A percentile compares a stretch with the other conserved stretches of the same genome.
Evolutionary conservation across 345 rosid genomes (phyloP).

Genomic region (Lumnitzera racemosa): DNA sequence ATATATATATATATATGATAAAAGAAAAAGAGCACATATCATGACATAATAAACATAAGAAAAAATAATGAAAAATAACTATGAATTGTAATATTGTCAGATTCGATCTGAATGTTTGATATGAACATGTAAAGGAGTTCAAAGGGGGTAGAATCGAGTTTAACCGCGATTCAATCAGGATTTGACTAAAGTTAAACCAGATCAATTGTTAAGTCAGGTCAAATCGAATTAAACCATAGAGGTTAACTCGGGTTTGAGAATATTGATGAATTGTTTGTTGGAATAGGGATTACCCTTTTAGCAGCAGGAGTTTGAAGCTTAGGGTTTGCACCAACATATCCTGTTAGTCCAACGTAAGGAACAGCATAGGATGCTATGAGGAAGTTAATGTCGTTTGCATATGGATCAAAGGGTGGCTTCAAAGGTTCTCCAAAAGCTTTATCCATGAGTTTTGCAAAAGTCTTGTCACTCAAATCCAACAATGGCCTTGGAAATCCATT

Average conservation of each 20-base stretch:
- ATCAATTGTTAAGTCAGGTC: too few relatives aligned
- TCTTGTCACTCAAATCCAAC: slow-evolving; percentile 45
- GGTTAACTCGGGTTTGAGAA: too few relatives aligned
- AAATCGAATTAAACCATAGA: too few relatives aligned
- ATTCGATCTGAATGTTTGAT: too few relatives aligned
- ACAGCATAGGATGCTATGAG: slow-evolving; percentile 69
- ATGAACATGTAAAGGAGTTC: too few relatives aligned
- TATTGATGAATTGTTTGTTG: not conserved
- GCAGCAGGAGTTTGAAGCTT: slow-evolving; percentile 35
- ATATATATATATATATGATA: not conserved
- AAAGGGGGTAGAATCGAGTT: too few relatives aligned
- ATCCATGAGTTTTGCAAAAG: slow-evolving; percentile 50
- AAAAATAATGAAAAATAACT: too few relatives aligned
- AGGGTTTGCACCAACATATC: slow-evolving; percentile 77
- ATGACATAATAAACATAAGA: too few relatives aligned
- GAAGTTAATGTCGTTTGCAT: slow-evolving; percentile 40
- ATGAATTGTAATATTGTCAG: too few relatives aligned
- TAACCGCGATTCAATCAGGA: too few relatives aligned
- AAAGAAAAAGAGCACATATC: not conserved
- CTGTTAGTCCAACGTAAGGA: slow-evolving; percentile 81
- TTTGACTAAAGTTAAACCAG: too few relatives aligned
- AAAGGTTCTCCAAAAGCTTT: slow-evolving; percentile 41
- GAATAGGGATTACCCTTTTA: slow-evolving; percentile 31
- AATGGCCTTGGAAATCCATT: slow-evolving; percentile 79
- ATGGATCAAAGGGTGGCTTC: slow-evolving; percentile 67